A percentile compares a stretch with the other conserved stretches of the same genome.
Conservation (phyloP, 768 basidiomycete genomes). For the Suillus plorans region DNA sequence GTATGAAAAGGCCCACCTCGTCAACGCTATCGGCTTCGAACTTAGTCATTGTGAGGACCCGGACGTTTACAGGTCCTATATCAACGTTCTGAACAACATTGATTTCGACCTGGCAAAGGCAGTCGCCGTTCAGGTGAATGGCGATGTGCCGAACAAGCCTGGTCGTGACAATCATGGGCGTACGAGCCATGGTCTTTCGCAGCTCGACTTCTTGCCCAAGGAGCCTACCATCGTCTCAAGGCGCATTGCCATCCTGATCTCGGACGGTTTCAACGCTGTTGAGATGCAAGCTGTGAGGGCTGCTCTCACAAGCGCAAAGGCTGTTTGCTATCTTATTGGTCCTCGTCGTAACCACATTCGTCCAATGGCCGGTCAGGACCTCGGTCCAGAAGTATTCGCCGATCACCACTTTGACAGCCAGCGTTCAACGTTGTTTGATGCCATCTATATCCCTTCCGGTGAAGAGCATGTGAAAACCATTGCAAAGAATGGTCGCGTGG, state of each 20-base stretch:
- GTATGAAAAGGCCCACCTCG: slow-evolving; percentile 71
- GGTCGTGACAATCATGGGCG: slow-evolving; percentile 57
- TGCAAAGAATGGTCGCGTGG: slow-evolving; percentile 58
- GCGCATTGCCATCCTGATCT: slow-evolving; percentile 73
- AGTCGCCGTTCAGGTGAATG: slow-evolving; percentile 67
- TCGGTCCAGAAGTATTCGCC: slow-evolving; percentile 39
- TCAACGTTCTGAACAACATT: slow-evolving; percentile 67
- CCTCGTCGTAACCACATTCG: slow-evolving; percentile 56
- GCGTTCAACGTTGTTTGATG: slow-evolving; percentile 84
- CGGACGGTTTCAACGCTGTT: slow-evolving; percentile 68
- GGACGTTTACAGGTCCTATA: slow-evolving; percentile 65
- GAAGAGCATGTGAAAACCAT: slow-evolving; percentile 56
- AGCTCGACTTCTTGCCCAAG: slow-evolving; percentile 53
- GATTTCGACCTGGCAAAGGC: slow-evolving; percentile 69
- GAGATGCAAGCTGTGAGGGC: slow-evolving; percentile 61
- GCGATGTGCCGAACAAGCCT: slow-evolving; percentile 52
- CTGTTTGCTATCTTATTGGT: slow-evolving; percentile 66
- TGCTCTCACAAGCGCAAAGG: slow-evolving; percentile 49
- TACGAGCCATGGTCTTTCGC: slow-evolving; percentile 56
- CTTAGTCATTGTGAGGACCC: slow-evolving; percentile 81
- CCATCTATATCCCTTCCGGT: slow-evolving; percentile 76
- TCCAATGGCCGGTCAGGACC: slow-evolving; percentile 30
- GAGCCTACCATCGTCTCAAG: slow-evolving; percentile 61
- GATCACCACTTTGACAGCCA: slow-evolving; percentile 78
- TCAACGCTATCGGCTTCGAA: slow-evolving; percentile 76